Base-by-base conservation (phyloP, 2,329 filamentous ascomycete species). In the Epichloe gansuensis region DNA sequence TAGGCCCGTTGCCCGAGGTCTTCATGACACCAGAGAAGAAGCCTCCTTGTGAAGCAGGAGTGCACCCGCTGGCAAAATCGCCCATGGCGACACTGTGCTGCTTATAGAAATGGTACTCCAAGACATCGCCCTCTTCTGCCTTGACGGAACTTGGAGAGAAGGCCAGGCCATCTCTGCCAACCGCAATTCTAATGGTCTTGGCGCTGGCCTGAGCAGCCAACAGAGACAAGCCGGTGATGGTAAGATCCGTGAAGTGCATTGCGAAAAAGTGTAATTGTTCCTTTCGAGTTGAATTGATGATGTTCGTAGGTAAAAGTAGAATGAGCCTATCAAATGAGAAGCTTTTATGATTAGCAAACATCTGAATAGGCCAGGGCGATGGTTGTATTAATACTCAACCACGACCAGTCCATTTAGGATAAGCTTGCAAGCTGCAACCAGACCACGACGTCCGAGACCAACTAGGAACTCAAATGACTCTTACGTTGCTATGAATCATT, bases 71-170 rank as follows among this genome's bases (percentile, higher is more conserved):
- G 52, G 66, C 66, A 59, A 77, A 78, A 43, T 71, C 67, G 31
- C 72, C 71, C 56, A 73, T 69, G 15, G 57, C 66, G 42, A 78
- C 67, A 31, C 68, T 71, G 68, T 77, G 76, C 62, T 71, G 60
- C 4, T 73, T 67, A 54, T 68, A 68, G 67, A 73, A 78, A 56
- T 74, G 70, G 64, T 71, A 79, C 63, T 78, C 75, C 50, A 80
- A 60, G 3, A 72, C 58, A 54, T 76, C 73, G 51, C 75, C 75
- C 5, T 67, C 55, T 5, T 63, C 61, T 9, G 75, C 76, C 43
- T 50, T 54, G 7, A 70, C 72, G 5, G 48, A 48, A 44, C 39
- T n/a, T 1, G 52, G 52, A 5, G 38, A 17, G 62, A 76, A 78
- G 25, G 55, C 63, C 37, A 76, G 58, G 6, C 68, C 69, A 41